These are phyloP conservation scores for Emericellopsis cladophorae DNA, from an alignment of 2,329 filamentous ascomycete genomes.

Conservation along the genomic window DNA sequence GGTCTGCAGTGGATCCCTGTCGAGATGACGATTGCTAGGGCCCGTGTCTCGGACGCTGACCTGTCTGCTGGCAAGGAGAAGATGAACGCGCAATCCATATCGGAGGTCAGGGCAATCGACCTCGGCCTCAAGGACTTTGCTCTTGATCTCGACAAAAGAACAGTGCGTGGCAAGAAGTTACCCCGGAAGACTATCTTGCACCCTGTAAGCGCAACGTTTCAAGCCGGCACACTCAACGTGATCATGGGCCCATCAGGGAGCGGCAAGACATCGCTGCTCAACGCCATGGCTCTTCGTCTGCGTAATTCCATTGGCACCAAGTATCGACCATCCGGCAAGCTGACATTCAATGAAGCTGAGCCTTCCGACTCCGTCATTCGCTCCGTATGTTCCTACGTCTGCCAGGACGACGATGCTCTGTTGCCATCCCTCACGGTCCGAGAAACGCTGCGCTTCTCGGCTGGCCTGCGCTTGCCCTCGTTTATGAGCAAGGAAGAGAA, in stretches of 20 bases:
- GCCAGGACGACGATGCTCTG: conserved; percentile 65
- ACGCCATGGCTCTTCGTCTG: conserved; percentile 57
- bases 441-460: conserved; percentile 60
- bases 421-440: conserved; percentile 63
- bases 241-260: conserved; percentile 73
- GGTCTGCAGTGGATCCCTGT: conserved; percentile 52
- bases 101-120: conserved; percentile 46
- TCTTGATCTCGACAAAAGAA: conserved; percentile 50
- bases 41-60: conserved; percentile 45
- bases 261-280: conserved; percentile 64
- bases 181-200: conserved; percentile 49
- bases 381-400: conserved; percentile 65
- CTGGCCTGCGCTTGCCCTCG: conserved; percentile 55
- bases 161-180: conserved; percentile 34
- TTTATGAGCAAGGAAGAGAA: conserved; percentile 62
- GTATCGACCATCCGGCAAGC: conserved; percentile 47
- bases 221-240: conserved; percentile 56
- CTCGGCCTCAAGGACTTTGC: conserved; percentile 53
- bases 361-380: conserved; percentile 58
- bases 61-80: conserved; percentile 60
- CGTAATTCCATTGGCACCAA: conserved; percentile 47
- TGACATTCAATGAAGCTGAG: conserved; percentile 57
- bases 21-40: conserved; percentile 57
- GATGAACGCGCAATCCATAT: conserved; percentile 39
- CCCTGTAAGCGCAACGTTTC: conserved; percentile 53